These are phyloP conservation scores for Trametes polyzona DNA, from an alignment of 1,284 basidiomycete species.

Conservation along the genomic window DNA sequence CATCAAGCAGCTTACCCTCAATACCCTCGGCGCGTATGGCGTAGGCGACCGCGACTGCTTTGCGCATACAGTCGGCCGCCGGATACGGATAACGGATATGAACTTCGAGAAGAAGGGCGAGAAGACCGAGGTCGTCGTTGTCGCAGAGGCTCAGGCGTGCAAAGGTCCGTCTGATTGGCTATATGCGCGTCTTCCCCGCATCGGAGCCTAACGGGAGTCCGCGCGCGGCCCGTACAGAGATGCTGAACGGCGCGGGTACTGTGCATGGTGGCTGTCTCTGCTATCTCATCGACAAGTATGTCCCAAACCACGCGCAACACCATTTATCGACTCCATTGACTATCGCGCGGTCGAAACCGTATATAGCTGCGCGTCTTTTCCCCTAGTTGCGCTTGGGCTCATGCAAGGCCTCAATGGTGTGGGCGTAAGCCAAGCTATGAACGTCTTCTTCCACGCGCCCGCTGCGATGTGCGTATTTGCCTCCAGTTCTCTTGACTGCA, in stretches of 20 bases:
- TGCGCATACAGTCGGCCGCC: constrained; percentile 59
- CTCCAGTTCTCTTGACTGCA: neutral
- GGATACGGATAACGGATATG: constrained; percentile 62
- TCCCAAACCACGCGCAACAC: neutral
- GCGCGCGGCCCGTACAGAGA: constrained; percentile 42
- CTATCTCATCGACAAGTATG: constrained; percentile 73
- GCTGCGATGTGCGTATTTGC: constrained; percentile 53
- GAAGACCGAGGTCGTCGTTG: constrained; percentile 57
- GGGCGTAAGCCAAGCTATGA: constrained; percentile 72
- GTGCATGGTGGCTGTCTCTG: constrained; percentile 72
- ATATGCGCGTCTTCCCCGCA: constrained; percentile 9
- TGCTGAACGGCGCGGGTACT: constrained; percentile 75
- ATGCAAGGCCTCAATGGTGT: constrained; percentile 66
- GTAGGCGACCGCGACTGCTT: constrained; percentile 64
- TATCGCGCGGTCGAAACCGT: too few relatives aligned
- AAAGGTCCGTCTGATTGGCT: constrained; percentile 45
- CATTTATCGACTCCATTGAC: too few relatives aligned
- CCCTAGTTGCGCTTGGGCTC: constrained; percentile 65
- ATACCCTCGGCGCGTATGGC: constrained; percentile 68
- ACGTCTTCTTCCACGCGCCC: constrained; percentile 68
- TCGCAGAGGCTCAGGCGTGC: constrained; percentile 61
- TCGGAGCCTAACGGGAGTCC: neutral
- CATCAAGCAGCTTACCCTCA: constrained; percentile 66
- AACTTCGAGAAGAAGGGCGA: constrained; percentile 49
- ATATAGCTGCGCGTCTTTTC: constrained; percentile 65